Evolutionary conservation across 83 land plant genomes (phyloP), one percentile per base, ranked within the genome.

Genomic region (Isoetes engelmannii): DNA sequence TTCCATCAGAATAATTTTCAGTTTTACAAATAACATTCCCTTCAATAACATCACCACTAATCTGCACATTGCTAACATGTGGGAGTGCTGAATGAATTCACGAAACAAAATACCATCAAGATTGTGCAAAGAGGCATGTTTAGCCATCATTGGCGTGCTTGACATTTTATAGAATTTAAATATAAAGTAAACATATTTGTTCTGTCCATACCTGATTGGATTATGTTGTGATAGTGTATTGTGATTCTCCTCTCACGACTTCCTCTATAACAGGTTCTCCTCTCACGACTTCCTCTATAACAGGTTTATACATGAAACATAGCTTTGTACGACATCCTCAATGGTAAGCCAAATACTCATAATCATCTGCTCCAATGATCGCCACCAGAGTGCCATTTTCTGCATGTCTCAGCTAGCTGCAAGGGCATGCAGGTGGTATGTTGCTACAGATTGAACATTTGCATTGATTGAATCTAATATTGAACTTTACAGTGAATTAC

Each of bases 171-270:
- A n/a, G n/a, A n/a, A n/a, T n/a, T n/a, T n/a, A n/a, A n/a, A 28
- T 28, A 28, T 28, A 28, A 2, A 28, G 37, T 28, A 28, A 28
- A 28, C 37, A 28, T 28, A 28, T 0, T 8, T 59, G 1, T n/a
- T n/a, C n/a, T n/a, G n/a, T n/a, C n/a, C n/a, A 43, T 71, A 91
- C 97, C 97, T 84, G 99, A 92, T 82, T 86, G 82, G 51, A 94
- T 75, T 70, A 76, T 81, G 66, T 85, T 45, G 96, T 94, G 69
- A 86, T 83, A 47, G 87, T 85, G 79, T 88, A 88, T 59, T 90
- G 92, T 55, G 92, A 89, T 70, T 94, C 99, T 63, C n/a, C n/a
- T n/a, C n/a, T n/a, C n/a, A n/a, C n/a, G n/a, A n/a, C n/a, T n/a
- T n/a, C n/a, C n/a, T n/a, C n/a, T n/a, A n/a, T n/a, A n/a, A n/a